Base-by-base conservation (phyloP, 345 rosid genomes). In the Aethionema arabicum region DNA sequence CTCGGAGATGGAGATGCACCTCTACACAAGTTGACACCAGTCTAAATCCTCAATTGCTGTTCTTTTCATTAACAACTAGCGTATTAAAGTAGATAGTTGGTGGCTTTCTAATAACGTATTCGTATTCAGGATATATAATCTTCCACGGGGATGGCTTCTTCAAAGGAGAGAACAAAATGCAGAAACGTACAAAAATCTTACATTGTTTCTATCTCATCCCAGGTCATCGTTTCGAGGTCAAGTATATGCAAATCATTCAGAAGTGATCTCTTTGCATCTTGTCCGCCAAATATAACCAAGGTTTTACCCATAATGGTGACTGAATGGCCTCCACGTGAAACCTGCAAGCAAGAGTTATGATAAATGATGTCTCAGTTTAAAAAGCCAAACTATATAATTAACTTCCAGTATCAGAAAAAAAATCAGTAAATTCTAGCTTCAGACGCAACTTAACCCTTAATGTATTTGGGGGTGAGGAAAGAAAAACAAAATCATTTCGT, bases 181-280 rank as follows among this genome's bases (percentile, higher is more conserved):
- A 32, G 32, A 44, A 57, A 53, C 56, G 21, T 15, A 32, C 38
- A 63, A 44, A 52, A 48, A 76, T 68, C 97, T 83, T 90, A 95
- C 97, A 80, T 56, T 32, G 96, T 81, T 72, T 95, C 96, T 68
- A 90, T 78, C 85, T 86, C 99, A 88, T 90, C 98, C 98, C 99
- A 95, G 48, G 99, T 95, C 98, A 90, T 70, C 62, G 91, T 88
- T 75, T 95, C 96, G 42, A 95, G 85, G 76, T 95, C 99, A 74
- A 95, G 98, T 71, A 88, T 77, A 75, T 90, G 91, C 73, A 95
- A 74, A 85, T 95, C 99, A 66, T 90, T 95, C 79, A 95, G 73
- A 30, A 95, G 82, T 11, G 98, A 76, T 77, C 91, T 82, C 62
- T 81, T 95, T 47, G 95, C 91, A 75, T 95, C 98, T 76, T 95